phyloP scores from a whole-genome alignment of 768 basidiomycete genomes.

The Suillus plorans region DNA sequence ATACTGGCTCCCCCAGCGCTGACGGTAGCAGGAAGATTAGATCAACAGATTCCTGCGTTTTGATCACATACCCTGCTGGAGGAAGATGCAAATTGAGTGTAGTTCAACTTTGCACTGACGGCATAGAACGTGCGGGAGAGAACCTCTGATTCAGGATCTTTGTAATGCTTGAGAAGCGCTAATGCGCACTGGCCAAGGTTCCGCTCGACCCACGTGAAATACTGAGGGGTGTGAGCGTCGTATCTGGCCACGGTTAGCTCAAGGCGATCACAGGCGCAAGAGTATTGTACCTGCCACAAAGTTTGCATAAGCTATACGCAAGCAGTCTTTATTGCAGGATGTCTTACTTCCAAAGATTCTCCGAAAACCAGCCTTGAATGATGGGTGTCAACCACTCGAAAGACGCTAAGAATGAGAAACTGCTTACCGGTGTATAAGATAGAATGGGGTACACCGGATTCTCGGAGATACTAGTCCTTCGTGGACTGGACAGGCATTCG shows the following conservation, averaged over 20 bases:
- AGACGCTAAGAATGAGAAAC: too few species aligned
- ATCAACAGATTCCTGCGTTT: neutral
- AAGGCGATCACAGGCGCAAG: slow-evolving; percentile 15
- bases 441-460: slow-evolving; percentile 18
- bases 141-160: slow-evolving; percentile 17
- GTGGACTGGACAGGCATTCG: too few species aligned
- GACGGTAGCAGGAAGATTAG: neutral
- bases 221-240: slow-evolving; percentile 16
- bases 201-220: slow-evolving; percentile 22
- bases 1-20: slow-evolving; percentile 27
- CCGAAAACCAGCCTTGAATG: slow-evolving; percentile 22
- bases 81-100: slow-evolving; percentile 13
- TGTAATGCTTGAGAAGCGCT: slow-evolving; percentile 24
- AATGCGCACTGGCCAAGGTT: slow-evolving; percentile 23
- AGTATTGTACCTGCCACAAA: slow-evolving; percentile 5
- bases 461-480: too few species aligned
- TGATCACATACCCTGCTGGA: slow-evolving; percentile 16
- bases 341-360: slow-evolving; percentile 23
- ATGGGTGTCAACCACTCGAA: neutral
- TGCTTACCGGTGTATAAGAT: slow-evolving; percentile 20
- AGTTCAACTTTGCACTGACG: slow-evolving; percentile 20
- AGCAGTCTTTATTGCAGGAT: neutral
- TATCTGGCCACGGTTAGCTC: slow-evolving; percentile 21
- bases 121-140: slow-evolving; percentile 25
- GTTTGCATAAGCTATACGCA: neutral